Base-by-base conservation (phyloP, 1,139 yeast genomes). In the Suhomyces kunorum region DNA sequence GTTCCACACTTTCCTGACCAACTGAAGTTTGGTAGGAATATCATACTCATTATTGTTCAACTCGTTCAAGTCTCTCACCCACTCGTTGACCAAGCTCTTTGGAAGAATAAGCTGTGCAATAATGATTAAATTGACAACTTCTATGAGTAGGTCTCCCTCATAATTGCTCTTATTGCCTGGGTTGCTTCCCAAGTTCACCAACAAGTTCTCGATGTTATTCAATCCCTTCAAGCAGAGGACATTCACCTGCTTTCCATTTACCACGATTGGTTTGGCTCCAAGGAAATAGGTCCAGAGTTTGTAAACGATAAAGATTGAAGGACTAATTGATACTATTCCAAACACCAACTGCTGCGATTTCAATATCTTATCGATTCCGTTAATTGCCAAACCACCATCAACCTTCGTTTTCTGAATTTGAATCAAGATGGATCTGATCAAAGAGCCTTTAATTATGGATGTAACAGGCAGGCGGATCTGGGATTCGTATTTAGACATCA, bases 361-460 rank as follows among this genome's bases (percentile, higher is more conserved):
- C 40, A 92, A 73, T 49, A 92, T 68, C 59, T 87, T 84, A 63
- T 92, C 98, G 47, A 92, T 90, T 7, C 98, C 98, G 51, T 76
- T 81, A 46, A 92, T 78, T 0, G 96, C 98, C 7, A 89, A 71
- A 24, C 87, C 92, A 3, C 96, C 96, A 59, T 92, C 98, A 11
- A 92, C 97, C 64, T 92, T 92, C 11, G 96, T 85, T 63, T 92
- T 92, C 59, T 92, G 98, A 8, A 92, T 71, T 61, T 92, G 98
- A 45, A 92, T 90, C 53, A 92, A 64, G 34, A 92, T 63, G 9
- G 92, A 81, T 37, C 96, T 74, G 7, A 89, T 65, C 47, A 92
- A 72, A 38, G 82, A 78, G 3, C 98, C 98, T 7, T 70, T 65
- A 5, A 87, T 49, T 1, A 74, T 52, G 28, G 84, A 81, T 43